Base-by-base conservation (phyloP, 192 early-diverging fungal genomes). In the Coemansia sp. region DNA sequence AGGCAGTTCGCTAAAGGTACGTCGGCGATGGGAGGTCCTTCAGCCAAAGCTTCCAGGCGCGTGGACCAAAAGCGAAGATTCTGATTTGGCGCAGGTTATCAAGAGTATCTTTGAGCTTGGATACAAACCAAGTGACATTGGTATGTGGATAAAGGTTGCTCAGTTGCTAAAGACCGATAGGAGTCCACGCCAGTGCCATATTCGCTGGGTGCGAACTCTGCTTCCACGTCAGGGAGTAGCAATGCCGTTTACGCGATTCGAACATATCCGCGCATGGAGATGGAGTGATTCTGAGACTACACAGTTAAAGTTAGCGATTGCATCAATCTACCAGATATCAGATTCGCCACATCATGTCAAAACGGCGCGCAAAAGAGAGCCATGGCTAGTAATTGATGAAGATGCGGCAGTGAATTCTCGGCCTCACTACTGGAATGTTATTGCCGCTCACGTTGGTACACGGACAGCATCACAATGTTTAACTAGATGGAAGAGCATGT, bases 401-500 rank as follows among this genome's bases (percentile, higher is more conserved):
- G 42, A 69, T 42, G 4, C 54, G 24, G 40, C 46, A 13, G 21
- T 18, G 21, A 45, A 40, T 27, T 30, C 50, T n/a, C 27, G 23
- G 21, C 54, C 59, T n/a, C 45, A 61, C 24, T 78, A 53, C 44
- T 78, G 74, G 74, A 30, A 25, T 17, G 64, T 56, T 27, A 30
- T 71, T 24, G 64, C 74, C 18, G 61, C 68, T 55, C 53, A 48
- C 0, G 74, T 78, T 14, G 55, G 55, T 21, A 71, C 74, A 30
- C 54, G 74, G 33, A 70, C 74, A 18, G 40, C 74, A 1, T 13
- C 45, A n/a, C 74, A 78, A 37, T 78, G 74, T 51, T 25, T 37
- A 2, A 9, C 25, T 9, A 78, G 60, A 47, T 71, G 64, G 73
- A 33, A 38, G 9, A 27, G 6, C 19, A 25, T 64, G 13, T 49